Base-by-base conservation (phyloP, 2,329 filamentous ascomycete species). In the Colletotrichum aenigma region DNA sequence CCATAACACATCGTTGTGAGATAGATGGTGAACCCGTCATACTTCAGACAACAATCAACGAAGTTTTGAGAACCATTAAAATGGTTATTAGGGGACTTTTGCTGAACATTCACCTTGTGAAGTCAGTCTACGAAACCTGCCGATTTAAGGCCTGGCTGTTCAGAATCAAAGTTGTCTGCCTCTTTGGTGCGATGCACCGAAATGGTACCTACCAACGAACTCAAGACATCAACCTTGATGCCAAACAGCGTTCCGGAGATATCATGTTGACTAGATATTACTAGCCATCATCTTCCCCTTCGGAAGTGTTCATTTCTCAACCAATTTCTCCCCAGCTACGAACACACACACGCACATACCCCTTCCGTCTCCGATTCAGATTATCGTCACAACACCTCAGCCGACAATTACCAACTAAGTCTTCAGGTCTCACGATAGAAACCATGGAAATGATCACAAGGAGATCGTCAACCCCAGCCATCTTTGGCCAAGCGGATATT, bases 181-280 rank as follows among this genome's bases (percentile, higher is more conserved):
- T 43, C 3, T 43, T 43, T n/a, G 0, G 38, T 43, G 18, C 38
- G 38, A 43, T n/a, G 18, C 9, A 0, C 43, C 43, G 10, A 48
- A 48, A 21, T 13, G 43, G 43, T 48, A 43, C 34, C 30, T 32
- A 32, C 0, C 38, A 43, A 0, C 43, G 10, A 48, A 48, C 43
- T 48, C 0, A 48, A 48, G 3, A 48, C 38, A 48, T 21, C 43
- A 48, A 21, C 43, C 43, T 48, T 48, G 43, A 48, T 48, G 43
- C n/a, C 10, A 0, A 48, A 48, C n/a, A 48, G 10, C 43, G 1
- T 48, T 48, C n/a, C 43, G 43, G 43, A 48, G 43, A 48, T 21
- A 21, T 0, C 43, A 0, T 48, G 0, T n/a, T 43, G 38, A 4
- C 43, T 13, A 13, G n/a, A 0, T 48, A 48, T 7, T 48, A 21